phyloP scores from a whole-genome alignment of 1,139 yeast genomes.

The Geotrichum aggregatum region DNA sequence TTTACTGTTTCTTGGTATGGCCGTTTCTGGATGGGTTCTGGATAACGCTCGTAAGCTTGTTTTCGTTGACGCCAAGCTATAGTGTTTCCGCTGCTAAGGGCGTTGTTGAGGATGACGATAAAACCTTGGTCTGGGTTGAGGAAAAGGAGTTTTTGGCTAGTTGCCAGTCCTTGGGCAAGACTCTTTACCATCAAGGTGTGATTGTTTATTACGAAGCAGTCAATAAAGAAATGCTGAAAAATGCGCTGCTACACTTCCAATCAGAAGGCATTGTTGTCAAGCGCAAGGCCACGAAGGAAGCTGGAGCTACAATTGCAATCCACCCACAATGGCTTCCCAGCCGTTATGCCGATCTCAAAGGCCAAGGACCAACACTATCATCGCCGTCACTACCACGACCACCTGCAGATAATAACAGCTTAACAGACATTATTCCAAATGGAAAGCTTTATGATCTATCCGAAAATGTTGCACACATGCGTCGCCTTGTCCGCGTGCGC shows the following conservation, averaged over 20 bases:
- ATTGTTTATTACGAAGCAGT: slow-evolving; percentile 43
- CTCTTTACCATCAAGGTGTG: slow-evolving; percentile 43
- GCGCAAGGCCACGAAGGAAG: slow-evolving; percentile 23
- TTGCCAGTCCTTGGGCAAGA: slow-evolving; percentile 42
- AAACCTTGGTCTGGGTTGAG: slow-evolving; percentile 31
- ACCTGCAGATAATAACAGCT: not conserved
- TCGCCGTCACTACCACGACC: not conserved
- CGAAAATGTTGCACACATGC: slow-evolving; percentile 34
- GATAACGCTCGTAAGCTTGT: slow-evolving; percentile 41
- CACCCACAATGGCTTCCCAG: slow-evolving; percentile 28
- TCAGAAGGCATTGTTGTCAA: slow-evolving; percentile 37
- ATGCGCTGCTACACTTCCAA: slow-evolving; percentile 38
- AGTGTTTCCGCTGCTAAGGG: no score
- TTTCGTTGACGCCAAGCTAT: slow-evolving; percentile 37
- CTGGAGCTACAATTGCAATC: slow-evolving; percentile 23
- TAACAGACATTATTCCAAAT: slow-evolving; percentile 26
- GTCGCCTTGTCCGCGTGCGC: slow-evolving; percentile 23
- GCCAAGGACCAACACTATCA: not conserved
- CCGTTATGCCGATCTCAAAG: slow-evolving; percentile 1
- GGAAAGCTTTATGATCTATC: slow-evolving; percentile 34
- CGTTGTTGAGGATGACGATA: slow-evolving; percentile 9
- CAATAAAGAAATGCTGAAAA: slow-evolving; percentile 41
- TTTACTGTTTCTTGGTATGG: slow-evolving; percentile 44
- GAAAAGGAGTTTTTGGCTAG: slow-evolving; percentile 36
- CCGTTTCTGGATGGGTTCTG: slow-evolving; percentile 46